Conservation (phyloP, 441 rosid species). For the Eutrema salsugineum region DNA sequence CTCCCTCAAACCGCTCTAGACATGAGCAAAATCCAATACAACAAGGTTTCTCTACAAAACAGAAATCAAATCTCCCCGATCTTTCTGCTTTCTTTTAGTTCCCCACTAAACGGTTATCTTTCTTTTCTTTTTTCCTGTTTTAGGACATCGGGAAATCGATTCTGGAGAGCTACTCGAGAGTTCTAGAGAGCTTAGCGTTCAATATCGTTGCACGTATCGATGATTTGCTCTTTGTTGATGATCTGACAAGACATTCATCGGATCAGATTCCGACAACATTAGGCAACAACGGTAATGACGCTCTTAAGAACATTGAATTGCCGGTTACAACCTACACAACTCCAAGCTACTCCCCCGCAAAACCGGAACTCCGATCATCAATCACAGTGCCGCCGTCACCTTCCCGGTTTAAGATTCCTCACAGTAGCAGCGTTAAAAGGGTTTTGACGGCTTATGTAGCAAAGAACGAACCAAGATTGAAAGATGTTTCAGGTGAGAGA, state of each 20-base stretch:
- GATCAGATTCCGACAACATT: slow-evolving; percentile 45
- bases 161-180: slow-evolving; percentile 92
- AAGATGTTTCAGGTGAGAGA: slow-evolving; percentile 28
- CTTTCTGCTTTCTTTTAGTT: neutral
- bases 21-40: slow-evolving; percentile 96
- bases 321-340: slow-evolving; percentile 64
- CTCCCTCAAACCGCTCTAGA: slow-evolving; percentile 94
- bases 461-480: slow-evolving; percentile 34
- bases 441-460: slow-evolving; percentile 69
- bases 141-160: slow-evolving; percentile 99
- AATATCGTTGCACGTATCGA: slow-evolving; percentile 90
- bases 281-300: slow-evolving; percentile 49
- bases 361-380: slow-evolving; percentile 49
- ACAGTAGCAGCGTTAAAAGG: slow-evolving; percentile 64
- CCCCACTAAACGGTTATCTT: neutral
- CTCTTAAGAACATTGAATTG: slow-evolving; percentile 44
- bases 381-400: slow-evolving; percentile 32
- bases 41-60: slow-evolving; percentile 49
- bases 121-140: neutral
- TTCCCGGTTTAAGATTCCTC: slow-evolving; percentile 45
- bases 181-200: slow-evolving; percentile 91
- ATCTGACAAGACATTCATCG: slow-evolving; percentile 68
- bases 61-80: neutral
- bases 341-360: slow-evolving; percentile 72
- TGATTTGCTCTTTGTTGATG: slow-evolving; percentile 88